Evolutionary conservation across 208 protist genomes (phyloP).

Genomic region (Wallacemonas sp.): DNA sequence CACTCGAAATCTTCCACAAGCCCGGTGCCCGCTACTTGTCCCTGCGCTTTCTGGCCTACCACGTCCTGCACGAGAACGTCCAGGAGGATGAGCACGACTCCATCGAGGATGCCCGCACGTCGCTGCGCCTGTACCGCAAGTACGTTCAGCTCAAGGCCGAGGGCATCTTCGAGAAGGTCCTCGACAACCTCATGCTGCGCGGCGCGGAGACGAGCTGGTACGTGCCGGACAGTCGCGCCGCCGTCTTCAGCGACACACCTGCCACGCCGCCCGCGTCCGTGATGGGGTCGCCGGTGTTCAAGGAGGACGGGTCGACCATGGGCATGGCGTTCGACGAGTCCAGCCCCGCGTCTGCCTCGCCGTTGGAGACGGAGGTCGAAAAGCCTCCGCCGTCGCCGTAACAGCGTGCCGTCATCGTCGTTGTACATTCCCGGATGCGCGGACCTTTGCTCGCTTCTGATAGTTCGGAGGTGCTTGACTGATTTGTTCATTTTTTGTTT

Average conservation of each 20-base stretch:
- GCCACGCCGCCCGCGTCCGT: slow-evolving; percentile 39
- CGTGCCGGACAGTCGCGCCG: slow-evolving; percentile 66
- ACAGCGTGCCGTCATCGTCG: too few species aligned
- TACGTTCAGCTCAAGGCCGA: slow-evolving; percentile 77
- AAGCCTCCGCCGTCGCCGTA: too few species aligned
- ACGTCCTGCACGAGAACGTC: slow-evolving; percentile 93
- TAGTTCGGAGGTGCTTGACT: too few species aligned
- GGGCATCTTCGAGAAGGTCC: slow-evolving; percentile 74
- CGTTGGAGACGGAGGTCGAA: neutral
- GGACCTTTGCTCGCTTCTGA: too few species aligned
- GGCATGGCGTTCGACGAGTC: neutral
- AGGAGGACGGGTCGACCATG: slow-evolving; percentile 22
- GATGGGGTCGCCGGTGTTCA: slow-evolving; percentile 62
- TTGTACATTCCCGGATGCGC: too few species aligned
- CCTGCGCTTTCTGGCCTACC: slow-evolving; percentile 94
- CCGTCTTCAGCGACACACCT: slow-evolving; percentile 48
- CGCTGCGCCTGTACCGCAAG: slow-evolving; percentile 90
- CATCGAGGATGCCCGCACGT: slow-evolving; percentile 95
- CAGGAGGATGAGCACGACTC: slow-evolving; percentile 96
- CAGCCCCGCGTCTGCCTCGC: neutral
- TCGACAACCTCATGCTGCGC: slow-evolving; percentile 84
- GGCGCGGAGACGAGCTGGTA: slow-evolving; percentile 92
- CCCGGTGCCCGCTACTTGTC: slow-evolving; percentile 90
- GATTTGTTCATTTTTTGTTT: too few species aligned
- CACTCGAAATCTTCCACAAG: slow-evolving; percentile 94